These are phyloP conservation scores for Chaetomiaceae sp. DNA, from an alignment of 2,329 filamentous ascomycete genomes.

Conservation along the genomic window DNA sequence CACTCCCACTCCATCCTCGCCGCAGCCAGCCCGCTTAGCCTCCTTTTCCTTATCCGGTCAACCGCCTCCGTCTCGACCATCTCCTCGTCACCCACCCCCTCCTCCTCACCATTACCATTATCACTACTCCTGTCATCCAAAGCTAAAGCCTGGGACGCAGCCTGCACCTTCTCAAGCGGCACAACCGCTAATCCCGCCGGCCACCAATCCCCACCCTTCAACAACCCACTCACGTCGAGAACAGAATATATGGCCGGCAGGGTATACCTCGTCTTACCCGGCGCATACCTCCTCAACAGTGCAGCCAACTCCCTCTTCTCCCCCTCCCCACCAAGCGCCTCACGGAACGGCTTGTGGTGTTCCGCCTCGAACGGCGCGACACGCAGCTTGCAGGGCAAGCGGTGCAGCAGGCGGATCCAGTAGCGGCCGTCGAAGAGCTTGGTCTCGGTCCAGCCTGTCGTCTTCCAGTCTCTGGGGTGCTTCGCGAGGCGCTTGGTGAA, in stretches of 20 bases:
- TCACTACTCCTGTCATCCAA: neutral
- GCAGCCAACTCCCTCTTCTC: constrained; percentile 36
- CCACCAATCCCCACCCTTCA: constrained; percentile 20
- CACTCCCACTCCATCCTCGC: constrained; percentile 13
- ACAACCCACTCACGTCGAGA: constrained; percentile 31
- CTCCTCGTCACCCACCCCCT: neutral
- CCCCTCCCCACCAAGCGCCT: constrained; percentile 33
- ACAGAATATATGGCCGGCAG: constrained; percentile 51
- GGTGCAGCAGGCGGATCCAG: constrained; percentile 51
- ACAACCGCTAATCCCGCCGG: constrained; percentile 5
- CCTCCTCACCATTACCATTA: neutral
- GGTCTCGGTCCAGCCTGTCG: constrained; percentile 33
- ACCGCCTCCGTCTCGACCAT: neutral
- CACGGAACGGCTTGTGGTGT: constrained; percentile 46
- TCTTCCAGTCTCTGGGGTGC: constrained; percentile 23
- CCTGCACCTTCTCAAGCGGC: neutral
- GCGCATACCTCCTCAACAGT: constrained; percentile 46
- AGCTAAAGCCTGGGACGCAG: neutral
- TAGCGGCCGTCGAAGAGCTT: constrained; percentile 57
- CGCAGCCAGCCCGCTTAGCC: neutral
- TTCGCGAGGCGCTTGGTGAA: constrained; percentile 13
- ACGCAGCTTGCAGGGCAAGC: constrained; percentile 39
- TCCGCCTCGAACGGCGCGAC: constrained; percentile 44
- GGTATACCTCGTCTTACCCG: constrained; percentile 52
- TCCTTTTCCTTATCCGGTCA: neutral